Evolutionary conservation across 768 basidiomycete species (phyloP).

Genomic region (Xerocomus potaroensis): DNA sequence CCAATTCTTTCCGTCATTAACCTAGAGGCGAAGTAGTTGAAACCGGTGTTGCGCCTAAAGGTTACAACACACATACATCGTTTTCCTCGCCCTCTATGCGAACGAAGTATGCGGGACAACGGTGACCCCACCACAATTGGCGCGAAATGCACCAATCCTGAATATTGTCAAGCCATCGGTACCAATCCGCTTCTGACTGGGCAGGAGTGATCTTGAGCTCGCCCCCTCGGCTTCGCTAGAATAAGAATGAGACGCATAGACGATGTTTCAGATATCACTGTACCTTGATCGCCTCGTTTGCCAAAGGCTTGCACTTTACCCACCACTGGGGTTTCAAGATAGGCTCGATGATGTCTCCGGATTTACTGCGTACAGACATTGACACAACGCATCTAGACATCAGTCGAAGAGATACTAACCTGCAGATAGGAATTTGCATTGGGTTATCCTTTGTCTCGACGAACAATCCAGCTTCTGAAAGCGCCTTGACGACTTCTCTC

Average conservation of each 20-base stretch:
- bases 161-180: constrained; percentile 89
- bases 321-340: constrained; percentile 99
- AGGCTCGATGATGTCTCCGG: constrained; percentile 94
- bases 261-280: background rate
- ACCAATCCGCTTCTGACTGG: constrained; percentile 90
- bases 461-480: constrained; percentile 82
- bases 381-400: background rate
- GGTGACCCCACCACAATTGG: constrained; percentile 99
- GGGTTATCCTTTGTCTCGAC: constrained; percentile 94
- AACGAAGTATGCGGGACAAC: constrained; percentile 92
- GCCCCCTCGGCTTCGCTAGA: constrained; percentile 81
- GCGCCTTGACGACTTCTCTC: constrained; percentile 71
- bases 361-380: constrained; percentile 57
- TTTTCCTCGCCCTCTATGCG: constrained; percentile 71
- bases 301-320: constrained; percentile 89
- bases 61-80: constrained; percentile 44
- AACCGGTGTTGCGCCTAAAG: background rate
- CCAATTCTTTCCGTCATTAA: constrained; percentile 76
- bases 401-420: constrained; percentile 34
- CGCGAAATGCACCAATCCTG: constrained; percentile 99
- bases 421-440: constrained; percentile 96
- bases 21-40: constrained; percentile 33
- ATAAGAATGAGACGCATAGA: no score
- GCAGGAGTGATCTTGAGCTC: constrained; percentile 83
- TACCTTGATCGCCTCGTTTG: constrained; percentile 86